Percentiles rank a stretch among this genome's conserved stretches.
phyloP scores from a whole-genome alignment of 345 rosid species.

The Eucalyptus caleyi region DNA sequence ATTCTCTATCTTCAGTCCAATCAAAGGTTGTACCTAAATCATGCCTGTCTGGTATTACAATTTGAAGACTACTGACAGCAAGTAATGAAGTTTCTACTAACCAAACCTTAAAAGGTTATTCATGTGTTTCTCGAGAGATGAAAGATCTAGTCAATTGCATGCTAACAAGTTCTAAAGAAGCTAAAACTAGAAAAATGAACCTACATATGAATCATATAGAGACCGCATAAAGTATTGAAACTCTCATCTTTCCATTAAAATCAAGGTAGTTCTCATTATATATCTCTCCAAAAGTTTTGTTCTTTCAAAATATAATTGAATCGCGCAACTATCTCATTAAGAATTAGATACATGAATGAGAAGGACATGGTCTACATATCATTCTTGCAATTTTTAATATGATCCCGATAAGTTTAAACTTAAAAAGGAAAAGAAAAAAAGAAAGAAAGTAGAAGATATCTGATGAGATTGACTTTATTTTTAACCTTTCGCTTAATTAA shows the following conservation, averaged over 20 bases:
- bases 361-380: background rate
- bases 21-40: background rate
- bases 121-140: too few relatives aligned
- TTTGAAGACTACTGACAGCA: background rate
- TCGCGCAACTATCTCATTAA: accelerated
- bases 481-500: too few relatives aligned
- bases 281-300: background rate
- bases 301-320: background rate
- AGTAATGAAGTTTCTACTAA: background rate
- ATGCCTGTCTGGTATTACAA: background rate
- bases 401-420: background rate
- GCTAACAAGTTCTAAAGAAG: background rate
- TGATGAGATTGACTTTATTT: too few relatives aligned
- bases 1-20: background rate
- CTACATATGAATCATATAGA: background rate
- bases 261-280: too few relatives aligned
- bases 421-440: background rate
- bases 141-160: too few relatives aligned
- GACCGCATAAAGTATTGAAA: background rate
- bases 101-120: background rate
- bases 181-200: background rate
- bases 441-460: too few relatives aligned
- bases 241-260: too few relatives aligned
- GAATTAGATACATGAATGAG: background rate
- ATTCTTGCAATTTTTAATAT: background rate